phyloP scores from a whole-genome alignment of 257 asterid species.

The Euphrasia confusa region DNA sequence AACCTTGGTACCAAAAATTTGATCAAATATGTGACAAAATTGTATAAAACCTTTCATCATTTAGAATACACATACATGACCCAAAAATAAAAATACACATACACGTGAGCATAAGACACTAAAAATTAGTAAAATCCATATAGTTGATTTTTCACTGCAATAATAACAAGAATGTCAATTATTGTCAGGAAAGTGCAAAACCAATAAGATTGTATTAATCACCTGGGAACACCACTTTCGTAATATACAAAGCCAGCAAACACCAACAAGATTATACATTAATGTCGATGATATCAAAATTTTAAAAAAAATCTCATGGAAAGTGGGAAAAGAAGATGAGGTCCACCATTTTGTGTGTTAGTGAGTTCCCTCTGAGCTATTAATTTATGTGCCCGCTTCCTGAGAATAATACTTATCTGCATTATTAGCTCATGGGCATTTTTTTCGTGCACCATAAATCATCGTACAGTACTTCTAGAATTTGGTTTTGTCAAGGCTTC shows the following conservation, averaged over 20 bases:
- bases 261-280: conserved; percentile 8
- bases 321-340: conserved; percentile 7
- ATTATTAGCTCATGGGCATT: background rate
- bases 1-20: too few species aligned
- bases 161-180: too few species aligned
- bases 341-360: conserved; percentile 5
- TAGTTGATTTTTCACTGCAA: background rate
- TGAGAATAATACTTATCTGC: conserved; percentile 19
- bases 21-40: too few species aligned
- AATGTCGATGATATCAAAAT: conserved; percentile 19
- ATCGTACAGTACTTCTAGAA: conserved; percentile 46
- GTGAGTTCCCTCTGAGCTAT: background rate
- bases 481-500: conserved; percentile 65
- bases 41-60: too few species aligned
- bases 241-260: background rate
- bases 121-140: background rate
- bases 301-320: background rate
- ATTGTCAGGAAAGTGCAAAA: background rate
- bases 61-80: too few species aligned
- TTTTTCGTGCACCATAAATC: conserved; percentile 26
- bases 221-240: conserved; percentile 17
- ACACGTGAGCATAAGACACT: too few species aligned
- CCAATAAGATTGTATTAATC: background rate
- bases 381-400: background rate
- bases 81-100: too few species aligned